Conservation (phyloP, 805 yeast genomes). For the Candida sakaeoensis region DNA sequence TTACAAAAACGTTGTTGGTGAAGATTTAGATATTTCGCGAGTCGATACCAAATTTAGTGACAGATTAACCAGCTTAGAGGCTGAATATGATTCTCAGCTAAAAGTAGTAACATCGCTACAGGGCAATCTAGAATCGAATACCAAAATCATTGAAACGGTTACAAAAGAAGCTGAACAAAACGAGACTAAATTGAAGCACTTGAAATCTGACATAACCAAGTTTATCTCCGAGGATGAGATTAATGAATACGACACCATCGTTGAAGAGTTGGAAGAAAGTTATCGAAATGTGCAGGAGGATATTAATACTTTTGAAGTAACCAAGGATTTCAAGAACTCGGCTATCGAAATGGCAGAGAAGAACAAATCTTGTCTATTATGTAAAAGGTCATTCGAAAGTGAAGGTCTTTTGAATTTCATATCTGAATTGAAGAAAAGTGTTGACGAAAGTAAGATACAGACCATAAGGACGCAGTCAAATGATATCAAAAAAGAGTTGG, state of each 20-base stretch:
- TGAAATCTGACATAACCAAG: slow-evolving; percentile 17
- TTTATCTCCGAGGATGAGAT: slow-evolving; percentile 37
- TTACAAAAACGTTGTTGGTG: slow-evolving; percentile 18
- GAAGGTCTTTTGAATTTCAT: slow-evolving; percentile 28
- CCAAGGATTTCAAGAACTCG: slow-evolving; percentile 62
- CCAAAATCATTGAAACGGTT: slow-evolving; percentile 2
- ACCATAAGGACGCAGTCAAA: slow-evolving; percentile 27
- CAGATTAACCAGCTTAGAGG: slow-evolving; percentile 8
- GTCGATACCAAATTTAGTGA: slow-evolving; percentile 8
- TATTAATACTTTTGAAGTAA: slow-evolving; percentile 63
- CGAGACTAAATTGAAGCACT: neutral
- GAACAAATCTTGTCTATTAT: slow-evolving; percentile 63
- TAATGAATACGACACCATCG: slow-evolving; percentile 46
- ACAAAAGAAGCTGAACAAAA: slow-evolving; percentile 1
- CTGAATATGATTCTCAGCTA: slow-evolving; percentile 7
- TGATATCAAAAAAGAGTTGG: slow-evolving; percentile 29
- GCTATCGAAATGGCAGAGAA: slow-evolving; percentile 63
- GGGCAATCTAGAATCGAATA: slow-evolving; percentile 10
- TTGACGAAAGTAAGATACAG: slow-evolving; percentile 24
- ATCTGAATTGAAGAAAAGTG: slow-evolving; percentile 23
- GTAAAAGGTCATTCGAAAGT: slow-evolving; percentile 61
- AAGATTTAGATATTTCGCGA: slow-evolving; percentile 11
- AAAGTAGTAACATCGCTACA: slow-evolving; percentile 2
- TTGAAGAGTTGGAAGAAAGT: slow-evolving; percentile 58
- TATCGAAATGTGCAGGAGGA: slow-evolving; percentile 60